Percentiles rank a stretch among this genome's conserved stretches.
Evolutionary conservation across 768 basidiomycete species (phyloP).

Genomic region (Serendipita sp.): DNA sequence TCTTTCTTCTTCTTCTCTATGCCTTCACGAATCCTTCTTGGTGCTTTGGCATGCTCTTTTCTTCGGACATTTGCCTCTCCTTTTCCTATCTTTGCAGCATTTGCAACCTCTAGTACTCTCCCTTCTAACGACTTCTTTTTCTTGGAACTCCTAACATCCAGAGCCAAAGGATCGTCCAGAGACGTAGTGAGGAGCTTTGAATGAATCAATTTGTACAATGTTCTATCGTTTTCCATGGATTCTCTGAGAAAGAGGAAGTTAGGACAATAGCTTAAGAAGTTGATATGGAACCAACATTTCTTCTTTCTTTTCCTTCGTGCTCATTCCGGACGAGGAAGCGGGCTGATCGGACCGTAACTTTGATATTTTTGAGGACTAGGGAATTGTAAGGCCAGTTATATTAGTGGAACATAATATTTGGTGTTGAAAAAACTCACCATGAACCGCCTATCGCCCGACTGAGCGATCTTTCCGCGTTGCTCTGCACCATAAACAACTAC

Average conservation of each 20-base stretch:
- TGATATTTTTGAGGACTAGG: conserved; percentile 61
- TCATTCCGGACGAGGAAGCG: conserved; percentile 7
- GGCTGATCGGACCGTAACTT: conserved; percentile 29
- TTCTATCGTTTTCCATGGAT: conserved; percentile 59
- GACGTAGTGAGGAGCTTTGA: conserved; percentile 66
- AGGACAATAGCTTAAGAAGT: background rate
- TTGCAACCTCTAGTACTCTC: conserved; percentile 56
- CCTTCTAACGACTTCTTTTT: conserved; percentile 61
- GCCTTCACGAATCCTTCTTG: conserved; percentile 58
- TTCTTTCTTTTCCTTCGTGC: conserved; percentile 14
- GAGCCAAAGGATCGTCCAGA: conserved; percentile 30
- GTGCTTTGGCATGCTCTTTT: conserved; percentile 50
- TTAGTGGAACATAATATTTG: background rate
- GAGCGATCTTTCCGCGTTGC: conserved; percentile 13
- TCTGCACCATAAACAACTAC: conserved; percentile 42
- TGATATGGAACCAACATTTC: conserved; percentile 8
- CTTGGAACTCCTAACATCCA: conserved; percentile 47
- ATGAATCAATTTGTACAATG: conserved; percentile 64
- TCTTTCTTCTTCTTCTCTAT: conserved; percentile 44
- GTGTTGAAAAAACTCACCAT: conserved; percentile 36
- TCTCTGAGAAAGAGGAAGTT: conserved; percentile 27
- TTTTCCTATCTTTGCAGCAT: conserved; percentile 51
- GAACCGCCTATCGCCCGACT: conserved; percentile 45
- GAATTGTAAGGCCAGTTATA: background rate
- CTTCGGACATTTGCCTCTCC: conserved; percentile 47